Conservation (phyloP, 2,329 filamentous ascomycete genomes). For the Nemania bipapillata region DNA sequence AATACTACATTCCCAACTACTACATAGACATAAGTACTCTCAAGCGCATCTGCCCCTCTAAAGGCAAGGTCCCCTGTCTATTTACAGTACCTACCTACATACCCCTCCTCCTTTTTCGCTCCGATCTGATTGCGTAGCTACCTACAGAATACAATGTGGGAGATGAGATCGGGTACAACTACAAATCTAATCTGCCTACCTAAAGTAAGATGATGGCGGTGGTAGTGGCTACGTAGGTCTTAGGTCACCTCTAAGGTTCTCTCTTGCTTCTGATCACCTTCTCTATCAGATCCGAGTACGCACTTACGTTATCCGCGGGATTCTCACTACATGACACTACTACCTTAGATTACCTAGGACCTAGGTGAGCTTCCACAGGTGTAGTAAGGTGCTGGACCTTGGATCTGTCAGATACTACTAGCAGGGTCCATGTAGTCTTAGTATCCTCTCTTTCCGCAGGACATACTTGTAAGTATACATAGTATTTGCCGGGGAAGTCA, state of each 20-base stretch:
- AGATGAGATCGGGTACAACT: background rate
- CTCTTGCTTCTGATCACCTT: background rate
- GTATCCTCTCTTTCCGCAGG: background rate
- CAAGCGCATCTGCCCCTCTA: slow-evolving; percentile 18
- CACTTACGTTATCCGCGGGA: slow-evolving; percentile 23
- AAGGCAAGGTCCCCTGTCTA: slow-evolving; percentile 1
- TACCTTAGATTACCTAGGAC: background rate
- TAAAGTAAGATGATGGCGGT: background rate
- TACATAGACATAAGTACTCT: background rate
- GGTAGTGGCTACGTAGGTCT: background rate
- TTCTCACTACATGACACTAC: slow-evolving; percentile 31
- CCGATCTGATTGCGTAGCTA: background rate
- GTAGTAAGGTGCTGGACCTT: slow-evolving; percentile 30
- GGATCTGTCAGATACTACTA: slow-evolving; percentile 31
- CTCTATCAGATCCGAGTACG: slow-evolving; percentile 14
- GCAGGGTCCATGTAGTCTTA: slow-evolving; percentile 18
- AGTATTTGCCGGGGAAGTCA: slow-evolving; percentile 1
- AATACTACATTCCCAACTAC: background rate
- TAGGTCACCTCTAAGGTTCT: background rate
- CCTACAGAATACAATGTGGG: background rate
- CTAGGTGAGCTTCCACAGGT: slow-evolving; percentile 10
- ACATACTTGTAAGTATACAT: too few species aligned
- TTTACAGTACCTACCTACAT: slow-evolving; percentile 15
- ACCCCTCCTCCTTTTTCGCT: slow-evolving; percentile 29
- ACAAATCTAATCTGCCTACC: background rate